Evolutionary conservation across 2,329 filamentous ascomycete species (phyloP), one percentile per base, ranked within the genome.

Genomic region (Juglanconis oblonga): DNA sequence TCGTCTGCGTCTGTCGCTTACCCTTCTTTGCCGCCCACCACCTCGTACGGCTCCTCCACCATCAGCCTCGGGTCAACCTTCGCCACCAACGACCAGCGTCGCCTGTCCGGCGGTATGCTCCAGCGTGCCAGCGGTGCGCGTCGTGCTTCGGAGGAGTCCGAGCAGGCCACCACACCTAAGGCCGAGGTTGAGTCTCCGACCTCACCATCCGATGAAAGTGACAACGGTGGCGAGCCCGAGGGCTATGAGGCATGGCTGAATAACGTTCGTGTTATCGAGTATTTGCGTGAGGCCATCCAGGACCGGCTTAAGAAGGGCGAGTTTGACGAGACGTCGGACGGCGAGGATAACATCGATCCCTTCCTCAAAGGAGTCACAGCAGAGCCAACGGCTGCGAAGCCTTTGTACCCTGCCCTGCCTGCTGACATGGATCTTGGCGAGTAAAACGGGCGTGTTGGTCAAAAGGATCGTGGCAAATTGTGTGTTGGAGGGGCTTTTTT

Each of bases 21-120:
- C 73, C 91, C 91, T 17, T 90, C 80, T 64, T 83, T 95, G 36
- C 90, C 82, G 49, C 83, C 89, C 50, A 87, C 90, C 49, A 88
- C 88, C 71, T 91, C 89, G 69, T 81, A 83, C 1, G 81, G 87
- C 35, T 87, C 89, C 64, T 84, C 86, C 3, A 85, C 87, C 42
- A 87, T 89, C 2, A 87, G 90, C 13, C 82, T 94, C 14, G 90
- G 88, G 1, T 83, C 86, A 13, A 87, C 77, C 68, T 89, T 88
- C 64, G 85, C 87, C 60, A 78, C 76, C 63, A 84, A 85, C 65
- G 83, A 85, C 69, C 61, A 63, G 52, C 84, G 86, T 52, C 84
- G 86, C 54, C 84, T 86, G 62, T 88, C 85, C 38, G 86, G 86
- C 45, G 85, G 86, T 52, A 83, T 89, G 79, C 81, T 89, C 47